Evolutionary conservation across 495 filamentous ascomycete species (phyloP).

Genomic region (Aspergillus leporis): DNA sequence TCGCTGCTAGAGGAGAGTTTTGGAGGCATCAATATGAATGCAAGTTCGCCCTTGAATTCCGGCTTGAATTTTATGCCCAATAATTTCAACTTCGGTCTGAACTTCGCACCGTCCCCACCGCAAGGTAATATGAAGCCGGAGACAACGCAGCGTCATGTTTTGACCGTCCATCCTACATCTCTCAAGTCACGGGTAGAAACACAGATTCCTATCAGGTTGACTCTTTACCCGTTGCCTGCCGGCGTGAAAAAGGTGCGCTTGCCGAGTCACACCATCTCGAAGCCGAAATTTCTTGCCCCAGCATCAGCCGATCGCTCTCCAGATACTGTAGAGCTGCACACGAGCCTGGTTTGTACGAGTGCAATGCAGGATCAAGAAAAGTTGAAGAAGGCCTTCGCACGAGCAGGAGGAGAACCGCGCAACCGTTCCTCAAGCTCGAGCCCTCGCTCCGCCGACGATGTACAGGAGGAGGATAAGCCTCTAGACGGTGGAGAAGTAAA

Average conservation of each 20-base stretch:
- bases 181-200: slow-evolving; percentile 92
- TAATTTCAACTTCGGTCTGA: slow-evolving; percentile 36
- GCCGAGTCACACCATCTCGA: slow-evolving; percentile 85
- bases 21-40: slow-evolving; percentile 45
- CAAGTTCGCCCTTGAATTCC: slow-evolving; percentile 37
- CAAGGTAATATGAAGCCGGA: slow-evolving; percentile 28
- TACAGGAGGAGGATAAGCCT: slow-evolving; percentile 63
- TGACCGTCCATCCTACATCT: slow-evolving; percentile 64
- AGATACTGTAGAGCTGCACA: slow-evolving; percentile 79
- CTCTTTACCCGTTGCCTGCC: slow-evolving; percentile 66
- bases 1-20: slow-evolving; percentile 50
- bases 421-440: slow-evolving; percentile 28
- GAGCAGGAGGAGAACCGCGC: slow-evolving; percentile 54
- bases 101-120: slow-evolving; percentile 36
- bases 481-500: slow-evolving; percentile 81
- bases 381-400: slow-evolving; percentile 61
- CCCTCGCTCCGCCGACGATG: slow-evolving; percentile 33
- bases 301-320: slow-evolving; percentile 55
- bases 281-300: slow-evolving; percentile 80
- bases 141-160: slow-evolving; percentile 34
- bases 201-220: slow-evolving; percentile 81
- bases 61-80: slow-evolving; percentile 35
- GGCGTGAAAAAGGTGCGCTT: slow-evolving; percentile 80
- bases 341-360: slow-evolving; percentile 83
- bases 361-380: slow-evolving; percentile 78